A percentile compares a stretch with the other conserved stretches of the same genome.
These are phyloP conservation scores for Umbilicus rupestris DNA, from an alignment of 164 flowering plant genomes.

Conservation along the genomic window DNA sequence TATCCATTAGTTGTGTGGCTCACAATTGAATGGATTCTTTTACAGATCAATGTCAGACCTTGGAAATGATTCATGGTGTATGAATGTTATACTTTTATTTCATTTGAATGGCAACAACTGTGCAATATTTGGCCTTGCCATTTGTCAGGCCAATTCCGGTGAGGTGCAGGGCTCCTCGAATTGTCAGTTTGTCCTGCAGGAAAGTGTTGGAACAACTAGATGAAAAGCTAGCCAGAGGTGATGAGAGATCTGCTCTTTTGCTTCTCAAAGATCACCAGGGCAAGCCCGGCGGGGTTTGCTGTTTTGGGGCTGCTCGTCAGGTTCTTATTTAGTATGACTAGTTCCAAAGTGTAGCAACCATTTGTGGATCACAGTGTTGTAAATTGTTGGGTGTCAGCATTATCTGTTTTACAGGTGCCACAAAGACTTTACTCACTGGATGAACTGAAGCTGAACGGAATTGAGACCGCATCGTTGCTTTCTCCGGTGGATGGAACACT, in stretches of 20 bases:
- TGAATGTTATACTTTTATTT: not conserved
- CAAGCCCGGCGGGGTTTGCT: conserved; percentile 53
- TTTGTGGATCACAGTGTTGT: not conserved
- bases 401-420: conserved; percentile 47
- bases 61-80: too few relatives aligned
- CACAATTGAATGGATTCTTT: not conserved
- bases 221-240: conserved; percentile 46
- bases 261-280: conserved; percentile 57
- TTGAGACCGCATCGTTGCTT: conserved; percentile 54
- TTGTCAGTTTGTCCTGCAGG: conserved; percentile 13
- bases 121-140: not conserved
- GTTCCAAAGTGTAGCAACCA: not conserved
- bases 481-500: conserved; percentile 72
- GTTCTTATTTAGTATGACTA: conserved; percentile 17
- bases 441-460: conserved; percentile 78
- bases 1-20: conserved; percentile 12
- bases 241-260: conserved; percentile 60
- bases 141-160: not conserved
- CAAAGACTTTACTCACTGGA: conserved; percentile 81
- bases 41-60: too few relatives aligned
- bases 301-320: conserved; percentile 78
- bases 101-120: conserved; percentile 11
- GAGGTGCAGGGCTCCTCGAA: not conserved
- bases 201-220: conserved; percentile 53
- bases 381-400: not conserved